Conservation (phyloP, 176 grass and related monocot genomes). For the Pharus latifolius region DNA sequence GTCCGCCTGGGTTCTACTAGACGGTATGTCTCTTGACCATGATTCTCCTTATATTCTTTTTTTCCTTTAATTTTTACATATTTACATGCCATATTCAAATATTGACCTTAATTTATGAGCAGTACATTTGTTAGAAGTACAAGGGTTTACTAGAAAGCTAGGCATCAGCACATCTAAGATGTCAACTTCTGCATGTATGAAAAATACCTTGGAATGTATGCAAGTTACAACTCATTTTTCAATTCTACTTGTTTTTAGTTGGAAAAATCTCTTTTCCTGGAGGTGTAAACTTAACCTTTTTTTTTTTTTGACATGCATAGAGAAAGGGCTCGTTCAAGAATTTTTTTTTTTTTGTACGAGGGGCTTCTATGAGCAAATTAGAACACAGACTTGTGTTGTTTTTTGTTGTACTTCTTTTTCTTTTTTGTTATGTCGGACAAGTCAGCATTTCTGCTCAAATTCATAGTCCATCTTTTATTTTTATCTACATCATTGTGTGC, state of each 20-base stretch:
- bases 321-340: too few species aligned
- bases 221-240: not conserved
- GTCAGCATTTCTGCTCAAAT: not conserved
- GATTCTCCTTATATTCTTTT: not conserved
- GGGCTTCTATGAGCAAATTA: not conserved
- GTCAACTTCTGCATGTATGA: not conserved
- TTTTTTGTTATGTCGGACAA: too few species aligned
- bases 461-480: not conserved
- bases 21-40: constrained; percentile 35
- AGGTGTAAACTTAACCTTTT: not conserved
- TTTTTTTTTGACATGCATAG: not conserved
- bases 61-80: not conserved
- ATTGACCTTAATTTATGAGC: not conserved
- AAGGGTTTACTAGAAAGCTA: not conserved
- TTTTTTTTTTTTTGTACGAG: not conserved
- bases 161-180: not conserved
- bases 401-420: too few species aligned
- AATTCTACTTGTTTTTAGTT: not conserved
- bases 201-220: not conserved
- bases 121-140: too few species aligned
- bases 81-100: not conserved
- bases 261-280: not conserved
- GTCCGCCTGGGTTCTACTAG: constrained; percentile 48
- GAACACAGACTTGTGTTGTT: not conserved
- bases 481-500: not conserved